A percentile compares a stretch with the other conserved stretches of the same genome.
Evolutionary conservation across 371 early-diverging fungal genomes (phyloP).

Genomic region (Circinella umbellata): DNA sequence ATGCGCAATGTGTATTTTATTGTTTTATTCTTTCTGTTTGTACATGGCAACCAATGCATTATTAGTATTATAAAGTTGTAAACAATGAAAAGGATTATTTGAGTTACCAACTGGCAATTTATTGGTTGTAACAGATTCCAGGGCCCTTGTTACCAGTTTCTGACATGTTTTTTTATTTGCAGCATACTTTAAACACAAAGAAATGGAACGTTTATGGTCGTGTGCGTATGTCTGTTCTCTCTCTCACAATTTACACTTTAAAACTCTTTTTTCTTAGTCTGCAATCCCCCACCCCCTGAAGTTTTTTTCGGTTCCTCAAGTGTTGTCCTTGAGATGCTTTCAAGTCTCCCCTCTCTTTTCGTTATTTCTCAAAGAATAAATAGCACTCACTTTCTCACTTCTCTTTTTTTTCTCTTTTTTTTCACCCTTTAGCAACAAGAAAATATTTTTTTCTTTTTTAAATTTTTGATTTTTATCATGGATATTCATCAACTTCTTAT

Average conservation of each 20-base stretch:
- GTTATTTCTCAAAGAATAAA: conserved; percentile 9
- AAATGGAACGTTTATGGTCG: neutral
- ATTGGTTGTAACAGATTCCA: conserved; percentile 2
- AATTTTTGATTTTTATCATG: conserved; percentile 9
- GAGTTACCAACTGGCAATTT: neutral
- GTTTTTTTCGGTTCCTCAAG: neutral
- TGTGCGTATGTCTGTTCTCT: neutral
- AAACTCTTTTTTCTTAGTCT: neutral
- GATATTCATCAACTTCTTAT: conserved; percentile 22
- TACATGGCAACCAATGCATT: neutral
- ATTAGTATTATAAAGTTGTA: neutral
- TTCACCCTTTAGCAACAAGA: neutral
- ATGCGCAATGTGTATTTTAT: neutral
- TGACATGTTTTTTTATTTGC: neutral
- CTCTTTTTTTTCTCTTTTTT: neutral
- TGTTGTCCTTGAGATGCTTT: conserved; percentile 11
- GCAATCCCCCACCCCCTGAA: neutral
- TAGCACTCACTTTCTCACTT: neutral
- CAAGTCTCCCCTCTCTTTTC: neutral
- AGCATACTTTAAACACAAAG: neutral
- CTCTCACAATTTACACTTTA: neutral
- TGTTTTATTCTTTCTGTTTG: neutral
- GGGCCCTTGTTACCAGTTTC: neutral
- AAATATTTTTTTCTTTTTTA: neutral
- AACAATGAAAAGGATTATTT: conserved; percentile 1